phyloP scores from a whole-genome alignment of 371 early-diverging fungal species.

The Mucor irregularis region DNA sequence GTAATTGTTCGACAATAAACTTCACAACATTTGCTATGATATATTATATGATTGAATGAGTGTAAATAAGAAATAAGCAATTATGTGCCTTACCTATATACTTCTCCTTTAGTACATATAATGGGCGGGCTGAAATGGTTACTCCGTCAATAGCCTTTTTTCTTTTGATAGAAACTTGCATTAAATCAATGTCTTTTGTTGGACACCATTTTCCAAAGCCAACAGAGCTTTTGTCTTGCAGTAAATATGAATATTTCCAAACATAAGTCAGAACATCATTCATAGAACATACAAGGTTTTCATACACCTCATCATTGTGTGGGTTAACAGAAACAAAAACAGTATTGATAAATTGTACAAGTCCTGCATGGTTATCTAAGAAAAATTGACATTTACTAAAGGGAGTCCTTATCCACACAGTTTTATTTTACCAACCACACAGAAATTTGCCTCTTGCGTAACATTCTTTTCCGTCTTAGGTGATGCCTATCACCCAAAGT shows the following conservation, averaged over 20 bases:
- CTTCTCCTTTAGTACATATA: conserved; percentile 15
- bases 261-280: conserved; percentile 7
- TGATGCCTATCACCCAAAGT: no score
- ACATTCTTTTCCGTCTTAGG: no score
- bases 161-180: conserved; percentile 3
- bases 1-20: conserved; percentile 12
- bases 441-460: no score
- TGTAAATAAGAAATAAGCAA: conserved; percentile 11
- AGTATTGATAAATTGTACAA: no score
- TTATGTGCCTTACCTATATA: conserved; percentile 13
- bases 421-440: no score
- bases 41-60: conserved; percentile 12
- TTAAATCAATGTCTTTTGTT: conserved; percentile 9
- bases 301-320: no score
- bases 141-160: not conserved
- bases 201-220: conserved; percentile 20
- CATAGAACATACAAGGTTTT: no score
- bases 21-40: conserved; percentile 10
- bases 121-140: conserved; percentile 9
- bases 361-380: no score
- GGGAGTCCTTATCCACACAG: no score
- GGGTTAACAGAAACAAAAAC: no score
- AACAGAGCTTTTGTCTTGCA: conserved; percentile 10
- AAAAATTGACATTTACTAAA: no score
- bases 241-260: conserved; percentile 14